Evolutionary conservation across 2,329 filamentous ascomycete genomes (phyloP).

Genomic region (Alternaria arbusti): DNA sequence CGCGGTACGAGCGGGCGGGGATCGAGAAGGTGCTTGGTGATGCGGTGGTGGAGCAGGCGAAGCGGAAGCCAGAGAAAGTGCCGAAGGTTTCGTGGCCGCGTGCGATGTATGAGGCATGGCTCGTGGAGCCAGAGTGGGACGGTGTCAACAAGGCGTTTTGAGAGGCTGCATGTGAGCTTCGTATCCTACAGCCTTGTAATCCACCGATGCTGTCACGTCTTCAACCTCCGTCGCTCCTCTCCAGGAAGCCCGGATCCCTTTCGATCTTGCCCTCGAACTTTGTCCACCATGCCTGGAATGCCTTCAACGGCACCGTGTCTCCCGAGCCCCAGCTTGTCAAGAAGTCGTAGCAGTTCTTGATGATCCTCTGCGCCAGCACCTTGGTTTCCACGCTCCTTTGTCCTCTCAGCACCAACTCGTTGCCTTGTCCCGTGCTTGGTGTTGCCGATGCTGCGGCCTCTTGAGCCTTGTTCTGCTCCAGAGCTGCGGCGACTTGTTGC

Average conservation of each 20-base stretch:
- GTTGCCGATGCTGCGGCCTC: slow-evolving; percentile 39
- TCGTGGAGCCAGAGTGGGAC: slow-evolving; percentile 36
- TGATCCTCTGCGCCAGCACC: slow-evolving; percentile 87
- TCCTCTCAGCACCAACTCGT: slow-evolving; percentile 47
- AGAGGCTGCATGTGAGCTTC: background rate
- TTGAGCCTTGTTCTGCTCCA: slow-evolving; percentile 64
- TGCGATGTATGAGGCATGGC: slow-evolving; percentile 31
- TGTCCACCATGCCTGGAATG: slow-evolving; percentile 96
- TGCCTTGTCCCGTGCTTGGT: slow-evolving; percentile 29
- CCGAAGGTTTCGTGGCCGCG: slow-evolving; percentile 48
- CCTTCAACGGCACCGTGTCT: slow-evolving; percentile 91
- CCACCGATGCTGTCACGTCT: background rate
- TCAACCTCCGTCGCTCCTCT: slow-evolving; percentile 66
- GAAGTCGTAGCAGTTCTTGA: slow-evolving; percentile 97
- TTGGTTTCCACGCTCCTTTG: slow-evolving; percentile 67
- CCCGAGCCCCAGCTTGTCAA: slow-evolving; percentile 80
- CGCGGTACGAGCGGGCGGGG: slow-evolving; percentile 40
- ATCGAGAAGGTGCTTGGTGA: slow-evolving; percentile 55
- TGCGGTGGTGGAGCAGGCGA: slow-evolving; percentile 51
- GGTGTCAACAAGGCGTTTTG: slow-evolving; percentile 42
- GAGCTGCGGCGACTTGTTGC: slow-evolving; percentile 71
- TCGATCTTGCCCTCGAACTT: slow-evolving; percentile 92
- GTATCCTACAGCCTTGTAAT: background rate
- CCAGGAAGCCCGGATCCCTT: slow-evolving; percentile 85
- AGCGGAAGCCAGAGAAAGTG: slow-evolving; percentile 48